phyloP scores from a whole-genome alignment of 192 early-diverging fungal genomes.

The Umbelopsis sp. region DNA sequence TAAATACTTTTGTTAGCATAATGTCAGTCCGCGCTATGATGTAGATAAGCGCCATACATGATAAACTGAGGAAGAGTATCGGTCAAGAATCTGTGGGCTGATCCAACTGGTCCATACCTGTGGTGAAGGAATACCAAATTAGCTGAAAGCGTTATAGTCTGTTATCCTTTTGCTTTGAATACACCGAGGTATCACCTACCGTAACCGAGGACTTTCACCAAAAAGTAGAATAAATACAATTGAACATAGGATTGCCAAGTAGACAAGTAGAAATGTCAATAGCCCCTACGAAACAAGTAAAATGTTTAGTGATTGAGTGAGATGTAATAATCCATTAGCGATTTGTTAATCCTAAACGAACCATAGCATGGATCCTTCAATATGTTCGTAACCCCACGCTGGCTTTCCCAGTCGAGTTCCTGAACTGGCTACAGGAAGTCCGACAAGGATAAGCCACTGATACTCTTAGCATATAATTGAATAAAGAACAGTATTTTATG shows the following conservation, averaged over 20 bases:
- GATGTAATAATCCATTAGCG: too few relatives aligned
- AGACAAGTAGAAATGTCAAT: constrained; percentile 15
- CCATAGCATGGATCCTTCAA: not conserved
- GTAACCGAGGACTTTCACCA: constrained; percentile 33
- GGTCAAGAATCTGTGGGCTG: constrained; percentile 21
- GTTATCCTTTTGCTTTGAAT: not conserved
- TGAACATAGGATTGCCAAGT: constrained; percentile 12
- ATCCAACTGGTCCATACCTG: constrained; percentile 33
- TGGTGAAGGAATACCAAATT: not conserved
- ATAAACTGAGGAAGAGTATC: constrained; percentile 11
- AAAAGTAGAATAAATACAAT: constrained; percentile 33
- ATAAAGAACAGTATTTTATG: too few relatives aligned
- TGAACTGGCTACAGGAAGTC: not conserved
- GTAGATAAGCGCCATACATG: constrained; percentile 8
- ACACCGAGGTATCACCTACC: not conserved
- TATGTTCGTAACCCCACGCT: not conserved
- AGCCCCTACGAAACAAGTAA: not conserved
- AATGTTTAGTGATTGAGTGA: not conserved
- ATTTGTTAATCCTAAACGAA: not conserved
- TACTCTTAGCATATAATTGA: too few relatives aligned
- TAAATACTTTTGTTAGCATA: not conserved
- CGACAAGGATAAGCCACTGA: too few relatives aligned
- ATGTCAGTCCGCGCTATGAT: not conserved
- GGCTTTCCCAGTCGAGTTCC: not conserved
- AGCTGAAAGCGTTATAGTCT: not conserved